Base-by-base conservation (phyloP, 1,284 basidiomycete genomes). In the Schizophyllum commune region DNA sequence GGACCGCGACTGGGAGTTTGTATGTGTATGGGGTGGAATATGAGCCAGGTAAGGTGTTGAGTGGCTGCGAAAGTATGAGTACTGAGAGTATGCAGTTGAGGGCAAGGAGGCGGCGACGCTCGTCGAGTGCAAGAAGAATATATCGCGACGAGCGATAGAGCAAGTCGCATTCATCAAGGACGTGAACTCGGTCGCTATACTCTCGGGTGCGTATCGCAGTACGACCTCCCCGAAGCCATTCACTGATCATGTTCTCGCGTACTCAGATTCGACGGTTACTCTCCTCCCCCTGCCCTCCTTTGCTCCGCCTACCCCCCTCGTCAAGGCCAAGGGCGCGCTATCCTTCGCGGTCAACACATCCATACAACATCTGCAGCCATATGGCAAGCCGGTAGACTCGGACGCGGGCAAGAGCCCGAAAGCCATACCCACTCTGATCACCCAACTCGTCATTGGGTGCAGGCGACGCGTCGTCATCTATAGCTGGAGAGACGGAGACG, bases 111-210 rank as follows among this genome's bases (percentile, higher is more conserved):
- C 71, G 15, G 73, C 83, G 3, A 79, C 77, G 33, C 75, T 87
- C 1, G 75, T 89, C 17, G 86, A 89, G 65, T 83, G 82, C 17
- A 91, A 86, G 81, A 86, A 85, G 63, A 75, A 73, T 4, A 73
- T 95, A 33, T 76, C 80, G 13, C 80, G 85, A 65, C 83, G 82
- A 66, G 79, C 89, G 11, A 91, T 98, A 53, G 94, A 98, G 61
- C 93, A 94, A 69, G 76, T 98, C 5, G 91, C 87, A 2, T 88
- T 89, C 58, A 82, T 98, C 65, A 88, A 89, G 65, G 91, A 93
- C 66, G 82, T 92, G 15, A 88, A 92, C 66, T 89, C 90, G 9
- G 77, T 98, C 32, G 86, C 91, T 4, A 81, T 92, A 7, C 80
- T 97, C 1, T 89, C 91, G 19, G 94, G 94, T 92, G 65, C 62